A percentile compares a stretch with the other conserved stretches of the same genome.
phyloP scores from a whole-genome alignment of 176 grass and related monocot genomes.

The Triticum urartu region DNA sequence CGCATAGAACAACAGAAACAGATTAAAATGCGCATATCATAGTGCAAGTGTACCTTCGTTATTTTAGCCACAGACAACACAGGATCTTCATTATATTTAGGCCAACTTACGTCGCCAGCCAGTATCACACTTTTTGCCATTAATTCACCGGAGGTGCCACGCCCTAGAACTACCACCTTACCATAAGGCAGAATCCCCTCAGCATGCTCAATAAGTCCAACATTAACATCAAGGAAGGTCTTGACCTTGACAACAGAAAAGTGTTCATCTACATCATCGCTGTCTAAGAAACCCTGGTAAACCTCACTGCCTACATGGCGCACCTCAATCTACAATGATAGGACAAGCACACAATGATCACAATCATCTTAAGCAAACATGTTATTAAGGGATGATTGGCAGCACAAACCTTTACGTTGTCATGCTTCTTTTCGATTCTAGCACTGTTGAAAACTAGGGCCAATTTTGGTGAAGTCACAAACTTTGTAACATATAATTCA shows the following conservation, averaged over 20 bases:
- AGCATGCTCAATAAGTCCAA: neutral
- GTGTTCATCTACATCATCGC: neutral
- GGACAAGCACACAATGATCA: neutral
- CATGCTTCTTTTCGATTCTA: neutral
- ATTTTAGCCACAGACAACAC: neutral
- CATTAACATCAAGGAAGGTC: slow-evolving; percentile 6
- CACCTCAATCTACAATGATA: slow-evolving; percentile 15
- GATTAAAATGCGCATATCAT: neutral
- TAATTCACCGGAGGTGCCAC: slow-evolving; percentile 18
- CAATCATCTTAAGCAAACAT: neutral
- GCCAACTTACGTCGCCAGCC: neutral
- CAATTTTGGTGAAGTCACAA: slow-evolving; percentile 27
- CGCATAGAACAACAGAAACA: neutral
- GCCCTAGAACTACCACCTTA: neutral
- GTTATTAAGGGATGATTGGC: neutral
- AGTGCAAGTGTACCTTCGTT: slow-evolving; percentile 15
- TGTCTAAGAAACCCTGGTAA: neutral
- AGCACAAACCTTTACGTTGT: slow-evolving; percentile 13
- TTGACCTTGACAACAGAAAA: slow-evolving; percentile 29
- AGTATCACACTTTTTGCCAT: neutral
- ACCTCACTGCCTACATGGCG: neutral
- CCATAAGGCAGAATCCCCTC: neutral
- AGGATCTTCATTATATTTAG: neutral
- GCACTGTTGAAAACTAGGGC: neutral
- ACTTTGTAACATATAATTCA: neutral